Evolutionary conservation across 805 yeast genomes (phyloP), one percentile per base, ranked within the genome.

Genomic region (Ogataea trehaloabstinens): DNA sequence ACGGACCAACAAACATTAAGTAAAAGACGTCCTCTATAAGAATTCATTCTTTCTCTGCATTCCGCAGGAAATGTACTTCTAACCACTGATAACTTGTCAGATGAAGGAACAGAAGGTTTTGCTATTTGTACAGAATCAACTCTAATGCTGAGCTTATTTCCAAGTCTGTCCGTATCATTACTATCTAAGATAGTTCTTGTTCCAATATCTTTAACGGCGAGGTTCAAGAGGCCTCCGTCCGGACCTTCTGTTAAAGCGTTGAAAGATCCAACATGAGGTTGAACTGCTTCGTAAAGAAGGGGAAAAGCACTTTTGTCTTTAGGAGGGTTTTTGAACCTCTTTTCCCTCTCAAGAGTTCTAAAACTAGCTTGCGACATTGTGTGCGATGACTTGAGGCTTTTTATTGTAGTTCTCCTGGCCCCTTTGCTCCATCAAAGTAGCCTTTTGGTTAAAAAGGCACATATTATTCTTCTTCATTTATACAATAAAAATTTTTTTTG

Each of bases 221-320:
- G 67, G 60, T 90, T 88, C 44, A 93, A 70, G 19, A 93, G 63
- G 5, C 96, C 96, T 33, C 91, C 95, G 31, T 72, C 80, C 18
- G 85, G 79, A 31, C 95, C 96, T 42, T 86, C 95, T 18, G 95
- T 85, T 41, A 93, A 71, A 4, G 97, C 97, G 71, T 93, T 85
- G 73, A 93, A 93, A 2, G 98, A 91, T 6, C 95, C 97, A 40
- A 93, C 77, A 61, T 93, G 99, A 4, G 99, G 99, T 41, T 80
- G 79, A 28, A 93, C 93, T 12, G 99, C 98, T 46, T 88, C 95
- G 42, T 76, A 76, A 25, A 93, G 73, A 28, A 89, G 66, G 12
- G 96, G 96, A 55, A 68, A 91, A 6, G 86, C 86, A 21, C 87
- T 73, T 60, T 84, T 76, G 56, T 86, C 95, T 65, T 78, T 82